These are phyloP conservation scores for Blastobotrys persicus DNA, from an alignment of 1,139 yeast genomes.

Conservation along the genomic window DNA sequence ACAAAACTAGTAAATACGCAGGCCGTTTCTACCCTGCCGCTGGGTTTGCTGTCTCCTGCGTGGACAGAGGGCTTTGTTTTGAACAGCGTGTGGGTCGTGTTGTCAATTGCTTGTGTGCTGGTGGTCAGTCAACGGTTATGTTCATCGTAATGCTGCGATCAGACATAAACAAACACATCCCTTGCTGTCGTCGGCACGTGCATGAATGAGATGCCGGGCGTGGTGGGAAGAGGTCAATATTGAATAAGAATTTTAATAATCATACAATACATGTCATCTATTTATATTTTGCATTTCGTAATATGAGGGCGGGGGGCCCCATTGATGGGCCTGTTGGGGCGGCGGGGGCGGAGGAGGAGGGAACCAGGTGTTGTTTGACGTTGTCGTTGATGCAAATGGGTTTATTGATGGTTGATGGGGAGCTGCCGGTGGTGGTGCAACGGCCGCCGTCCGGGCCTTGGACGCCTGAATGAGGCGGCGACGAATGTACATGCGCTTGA, in stretches of 20 bases:
- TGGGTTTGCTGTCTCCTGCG: too few relatives aligned
- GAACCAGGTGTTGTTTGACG: not conserved
- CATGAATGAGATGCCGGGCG: too few relatives aligned
- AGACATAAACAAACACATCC: too few relatives aligned
- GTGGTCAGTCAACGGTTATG: too few relatives aligned
- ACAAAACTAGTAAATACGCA: too few relatives aligned
- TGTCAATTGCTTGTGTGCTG: too few relatives aligned
- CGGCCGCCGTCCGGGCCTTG: slow-evolving; percentile 15
- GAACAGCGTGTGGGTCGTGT: too few relatives aligned
- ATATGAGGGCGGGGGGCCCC: not conserved
- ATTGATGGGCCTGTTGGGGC: not conserved
- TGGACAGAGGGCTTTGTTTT: too few relatives aligned
- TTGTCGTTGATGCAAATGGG: not conserved
- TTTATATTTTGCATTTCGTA: slow-evolving; percentile 11
- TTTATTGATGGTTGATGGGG: not conserved
- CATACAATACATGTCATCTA: not conserved
- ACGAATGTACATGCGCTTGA: slow-evolving; percentile 12
- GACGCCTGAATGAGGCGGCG: slow-evolving; percentile 1
- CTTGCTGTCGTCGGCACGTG: too few relatives aligned
- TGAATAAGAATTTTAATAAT: not conserved
- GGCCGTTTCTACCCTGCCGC: too few relatives aligned
- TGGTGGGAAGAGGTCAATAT: too few relatives aligned
- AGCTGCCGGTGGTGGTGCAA: slow-evolving; percentile 3
- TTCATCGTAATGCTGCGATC: too few relatives aligned
- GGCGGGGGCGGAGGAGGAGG: slow-evolving; percentile 15